phyloP scores from a whole-genome alignment of 495 filamentous ascomycete species.

The Cairneyella variabilis region DNA sequence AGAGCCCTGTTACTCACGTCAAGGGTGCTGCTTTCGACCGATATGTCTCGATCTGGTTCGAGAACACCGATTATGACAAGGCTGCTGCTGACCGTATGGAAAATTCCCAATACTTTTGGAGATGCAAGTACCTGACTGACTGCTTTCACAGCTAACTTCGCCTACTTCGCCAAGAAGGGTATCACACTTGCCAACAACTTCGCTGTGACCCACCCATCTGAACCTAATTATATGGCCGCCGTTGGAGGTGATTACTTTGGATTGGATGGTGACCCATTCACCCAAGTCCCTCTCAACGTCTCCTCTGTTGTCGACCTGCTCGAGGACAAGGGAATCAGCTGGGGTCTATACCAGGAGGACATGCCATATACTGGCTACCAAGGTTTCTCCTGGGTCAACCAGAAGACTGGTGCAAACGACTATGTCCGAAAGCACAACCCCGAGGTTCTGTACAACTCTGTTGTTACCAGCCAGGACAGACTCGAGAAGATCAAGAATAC shows the following conservation, averaged over 20 bases:
- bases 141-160: slow-evolving; percentile 37
- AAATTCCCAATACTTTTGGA: no score
- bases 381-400: slow-evolving; percentile 52
- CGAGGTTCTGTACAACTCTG: slow-evolving; percentile 53
- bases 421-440: slow-evolving; percentile 80
- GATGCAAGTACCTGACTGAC: slow-evolving; percentile 24
- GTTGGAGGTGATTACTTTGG: slow-evolving; percentile 52
- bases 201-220: slow-evolving; percentile 60
- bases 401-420: slow-evolving; percentile 50
- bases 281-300: slow-evolving; percentile 54
- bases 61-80: slow-evolving; percentile 61
- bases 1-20: slow-evolving; percentile 56
- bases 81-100: slow-evolving; percentile 28
- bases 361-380: slow-evolving; percentile 67
- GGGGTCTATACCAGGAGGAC: slow-evolving; percentile 69
- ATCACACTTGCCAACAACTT: slow-evolving; percentile 61
- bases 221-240: slow-evolving; percentile 69
- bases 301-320: slow-evolving; percentile 68
- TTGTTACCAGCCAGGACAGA: slow-evolving; percentile 50
- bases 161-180: slow-evolving; percentile 59
- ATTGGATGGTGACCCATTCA: slow-evolving; percentile 48
- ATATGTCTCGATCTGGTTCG: slow-evolving; percentile 68
- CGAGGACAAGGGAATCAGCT: slow-evolving; percentile 64
- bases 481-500: slow-evolving; percentile 64
- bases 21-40: slow-evolving; percentile 63